Percentiles rank a stretch among this genome's conserved stretches.
Conservation (phyloP, 495 filamentous ascomycete genomes). For the Penicillium argentinense region DNA sequence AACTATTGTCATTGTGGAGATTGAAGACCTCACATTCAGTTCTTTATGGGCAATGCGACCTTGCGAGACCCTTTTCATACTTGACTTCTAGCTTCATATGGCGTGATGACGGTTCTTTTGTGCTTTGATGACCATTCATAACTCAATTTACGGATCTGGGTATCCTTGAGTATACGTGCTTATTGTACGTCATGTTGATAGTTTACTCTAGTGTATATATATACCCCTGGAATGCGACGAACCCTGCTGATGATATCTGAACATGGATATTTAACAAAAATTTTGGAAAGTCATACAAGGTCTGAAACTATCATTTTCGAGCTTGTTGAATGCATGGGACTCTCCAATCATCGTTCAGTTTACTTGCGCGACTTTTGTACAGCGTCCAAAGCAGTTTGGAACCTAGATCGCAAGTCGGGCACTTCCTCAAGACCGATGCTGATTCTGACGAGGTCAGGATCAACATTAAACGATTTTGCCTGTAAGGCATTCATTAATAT, state of each 20-base stretch:
- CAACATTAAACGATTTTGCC: conserved; percentile 77
- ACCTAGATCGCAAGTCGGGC: conserved; percentile 52
- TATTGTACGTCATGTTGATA: conserved; percentile 1
- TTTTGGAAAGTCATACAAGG: too few relatives aligned
- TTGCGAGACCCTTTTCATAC: not conserved
- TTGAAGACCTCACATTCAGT: not conserved
- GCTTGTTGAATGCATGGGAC: not conserved
- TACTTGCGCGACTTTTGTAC: conserved; percentile 27
- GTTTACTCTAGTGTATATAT: conserved; percentile 6
- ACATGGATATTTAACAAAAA: too few relatives aligned
- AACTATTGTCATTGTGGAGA: not conserved
- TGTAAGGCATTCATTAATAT: conserved; percentile 14
- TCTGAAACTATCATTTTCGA: too few relatives aligned
- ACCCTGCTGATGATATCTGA: not conserved
- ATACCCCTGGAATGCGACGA: not conserved
- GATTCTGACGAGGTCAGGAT: conserved; percentile 74
- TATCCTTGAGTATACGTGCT: conserved; percentile 13
- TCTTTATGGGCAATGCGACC: not conserved
- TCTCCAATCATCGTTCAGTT: not conserved
- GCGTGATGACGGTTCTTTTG: conserved; percentile 7
- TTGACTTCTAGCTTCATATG: not conserved
- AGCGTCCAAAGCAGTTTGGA: conserved; percentile 51
- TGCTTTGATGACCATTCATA: conserved; percentile 8
- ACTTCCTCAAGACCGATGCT: conserved; percentile 89
- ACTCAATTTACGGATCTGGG: conserved; percentile 18